phyloP scores from a whole-genome alignment of 1,284 basidiomycete genomes.

The Fomes fomentarius region DNA sequence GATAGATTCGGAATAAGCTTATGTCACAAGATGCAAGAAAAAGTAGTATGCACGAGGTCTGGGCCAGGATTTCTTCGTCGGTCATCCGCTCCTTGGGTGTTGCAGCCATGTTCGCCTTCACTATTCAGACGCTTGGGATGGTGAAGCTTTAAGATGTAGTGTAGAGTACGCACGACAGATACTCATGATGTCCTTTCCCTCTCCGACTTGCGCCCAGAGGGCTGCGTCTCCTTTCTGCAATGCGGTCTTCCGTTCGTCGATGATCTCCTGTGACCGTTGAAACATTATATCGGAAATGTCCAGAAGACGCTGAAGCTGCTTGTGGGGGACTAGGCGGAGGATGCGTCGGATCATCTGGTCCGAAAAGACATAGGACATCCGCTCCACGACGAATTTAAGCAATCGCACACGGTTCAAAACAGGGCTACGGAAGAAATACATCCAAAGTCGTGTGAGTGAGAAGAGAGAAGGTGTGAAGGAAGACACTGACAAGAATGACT shows the following conservation, averaged over 20 bases:
- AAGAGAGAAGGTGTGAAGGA: no score
- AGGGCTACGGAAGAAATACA: neutral
- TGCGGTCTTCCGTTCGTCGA: constrained; percentile 38
- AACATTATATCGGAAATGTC: constrained; percentile 40
- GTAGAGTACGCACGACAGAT: constrained; percentile 41
- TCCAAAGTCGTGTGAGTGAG: no score
- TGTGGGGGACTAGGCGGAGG: neutral
- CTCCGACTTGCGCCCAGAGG: constrained; percentile 18
- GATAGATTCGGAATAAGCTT: neutral
- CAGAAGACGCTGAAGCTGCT: neutral
- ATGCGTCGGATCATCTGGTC: neutral
- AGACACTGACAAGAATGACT: constrained; percentile 22
- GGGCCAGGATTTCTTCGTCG: constrained; percentile 27
- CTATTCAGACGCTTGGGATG: constrained; percentile 4
- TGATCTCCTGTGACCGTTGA: constrained; percentile 40
- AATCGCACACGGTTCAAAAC: neutral
- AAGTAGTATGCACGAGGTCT: constrained; percentile 24
- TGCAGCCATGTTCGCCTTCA: constrained; percentile 23
- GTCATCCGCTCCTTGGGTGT: constrained; percentile 24
- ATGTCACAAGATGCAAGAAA: constrained; percentile 28
- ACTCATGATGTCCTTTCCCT: constrained; percentile 48
- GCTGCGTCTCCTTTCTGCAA: constrained; percentile 21
- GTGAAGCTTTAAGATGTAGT: constrained; percentile 7
- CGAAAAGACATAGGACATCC: neutral
- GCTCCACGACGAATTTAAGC: neutral